Base-by-base conservation (phyloP, 1,139 yeast species). In the Hyphopichia khmerensis region DNA sequence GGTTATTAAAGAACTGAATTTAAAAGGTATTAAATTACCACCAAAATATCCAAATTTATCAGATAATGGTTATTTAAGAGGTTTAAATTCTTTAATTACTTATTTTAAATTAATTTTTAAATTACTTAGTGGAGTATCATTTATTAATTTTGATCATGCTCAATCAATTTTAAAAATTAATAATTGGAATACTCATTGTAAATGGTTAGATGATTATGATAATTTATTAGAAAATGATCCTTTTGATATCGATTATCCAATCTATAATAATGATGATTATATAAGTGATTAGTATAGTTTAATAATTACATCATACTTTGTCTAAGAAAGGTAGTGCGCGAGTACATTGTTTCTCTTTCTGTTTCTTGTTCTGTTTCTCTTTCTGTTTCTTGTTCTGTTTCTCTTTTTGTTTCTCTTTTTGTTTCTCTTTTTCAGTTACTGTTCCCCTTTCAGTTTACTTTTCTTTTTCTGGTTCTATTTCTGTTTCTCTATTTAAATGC, bases 41-140 rank as follows among this genome's bases (percentile, higher is more conserved):
- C 97, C 97, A 1, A 69, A 64, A 39, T 83, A 83, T 54, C 80
- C 81, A 2, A 65, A 72, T 13, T 58, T 67, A 26, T 82, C 89
- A 2, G 99, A 95, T 64, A 61, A 66, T 49, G 99, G 99, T 1
- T 95, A 89, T 61, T 66, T 91, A 38, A 75, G 93, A 37, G 99
- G 99, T 0, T 62, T 95, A 36, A 65, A 69, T 36, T 81, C 95
- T 14, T 69, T 95, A 41, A 75, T 77, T 19, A 70, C 69, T 42
- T 88, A 89, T 58, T 82, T 88, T 49, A 67, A 70, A 50, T 51
- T 67, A 32, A 75, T 84, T 48, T 84, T 80, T 67, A 60, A 65
- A 39, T 66, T 75, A 33, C 56, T 82, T 39, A 72, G 81, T 2
- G 64, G 62, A 2, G 42, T 36, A 14, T 52, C 53, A 36, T 53